phyloP scores from a whole-genome alignment of 176 grass and related monocot genomes.

The Aegilops speltoides region DNA sequence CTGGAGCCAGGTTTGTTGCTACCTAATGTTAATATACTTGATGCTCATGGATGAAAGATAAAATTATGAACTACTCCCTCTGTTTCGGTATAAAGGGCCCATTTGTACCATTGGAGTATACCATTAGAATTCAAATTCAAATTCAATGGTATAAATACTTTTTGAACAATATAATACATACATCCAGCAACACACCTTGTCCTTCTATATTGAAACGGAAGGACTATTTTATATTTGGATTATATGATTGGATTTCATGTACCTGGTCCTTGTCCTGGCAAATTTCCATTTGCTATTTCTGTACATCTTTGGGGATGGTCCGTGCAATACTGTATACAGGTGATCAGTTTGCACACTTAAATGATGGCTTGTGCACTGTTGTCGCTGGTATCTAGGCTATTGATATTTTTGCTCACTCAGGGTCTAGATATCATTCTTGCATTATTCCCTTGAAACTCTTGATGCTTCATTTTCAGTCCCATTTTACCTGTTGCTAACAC shows the following conservation, averaged over 20 bases:
- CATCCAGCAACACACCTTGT: background rate
- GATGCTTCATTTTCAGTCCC: background rate
- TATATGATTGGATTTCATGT: conserved; percentile 18
- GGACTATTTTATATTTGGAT: background rate
- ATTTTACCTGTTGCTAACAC: conserved; percentile 1
- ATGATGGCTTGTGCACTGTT: background rate
- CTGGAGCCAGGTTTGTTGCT: conserved; percentile 46
- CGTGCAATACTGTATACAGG: conserved; percentile 23
- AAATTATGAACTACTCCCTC: conserved; percentile 8
- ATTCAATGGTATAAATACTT: background rate
- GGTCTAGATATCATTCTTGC: background rate
- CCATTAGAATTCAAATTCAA: background rate
- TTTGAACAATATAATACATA: background rate
- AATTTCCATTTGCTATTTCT: background rate
- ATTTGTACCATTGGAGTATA: background rate
- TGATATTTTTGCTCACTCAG: conserved; percentile 10
- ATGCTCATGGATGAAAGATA: conserved; percentile 12
- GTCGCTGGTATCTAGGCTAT: background rate
- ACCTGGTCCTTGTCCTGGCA: background rate
- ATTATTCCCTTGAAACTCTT: background rate
- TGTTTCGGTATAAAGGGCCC: background rate
- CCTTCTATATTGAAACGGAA: background rate
- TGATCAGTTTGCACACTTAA: background rate
- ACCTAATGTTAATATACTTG: conserved; percentile 14
- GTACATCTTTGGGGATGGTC: conserved; percentile 8